Percentiles rank a stretch among this genome's conserved stretches.
phyloP scores from a whole-genome alignment of 1,284 basidiomycete genomes.

The Ceratobasidium sp. region DNA sequence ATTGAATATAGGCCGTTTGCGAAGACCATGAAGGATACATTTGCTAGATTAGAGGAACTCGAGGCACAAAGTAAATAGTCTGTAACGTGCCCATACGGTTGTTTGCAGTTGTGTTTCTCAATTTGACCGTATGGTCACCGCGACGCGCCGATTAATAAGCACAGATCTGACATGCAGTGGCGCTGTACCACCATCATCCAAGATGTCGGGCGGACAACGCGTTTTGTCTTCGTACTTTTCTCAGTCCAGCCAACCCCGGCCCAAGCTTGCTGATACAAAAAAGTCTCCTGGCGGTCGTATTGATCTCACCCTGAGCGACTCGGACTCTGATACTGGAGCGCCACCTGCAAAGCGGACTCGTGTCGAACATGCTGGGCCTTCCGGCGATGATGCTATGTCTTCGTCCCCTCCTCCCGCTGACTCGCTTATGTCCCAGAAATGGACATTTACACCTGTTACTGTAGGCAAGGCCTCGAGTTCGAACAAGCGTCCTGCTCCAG shows the following conservation, averaged over 20 bases:
- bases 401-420: conserved; percentile 25
- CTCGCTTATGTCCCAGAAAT: conserved; percentile 29
- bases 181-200: conserved; percentile 6
- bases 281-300: conserved; percentile 9
- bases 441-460: conserved; percentile 20
- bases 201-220: conserved; percentile 20
- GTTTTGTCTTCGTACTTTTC: conserved; percentile 39
- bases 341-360: conserved; percentile 29
- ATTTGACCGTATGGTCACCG: background rate
- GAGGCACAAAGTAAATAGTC: conserved; percentile 7
- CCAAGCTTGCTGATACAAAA: background rate
- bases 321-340: conserved; percentile 14
- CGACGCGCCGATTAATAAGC: conserved; percentile 12
- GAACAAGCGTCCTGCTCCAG: conserved; percentile 38
- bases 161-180: background rate
- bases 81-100: too few relatives aligned
- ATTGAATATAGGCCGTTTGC: conserved; percentile 40
- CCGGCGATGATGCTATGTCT: background rate
- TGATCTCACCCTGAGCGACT: conserved; percentile 39
- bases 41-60: conserved; percentile 41
- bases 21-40: conserved; percentile 41
- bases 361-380: background rate
- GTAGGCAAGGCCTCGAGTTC: background rate
- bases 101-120: background rate
- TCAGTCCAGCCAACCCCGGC: background rate